phyloP scores from a whole-genome alignment of 139 green algal species.

The Chlorokybus atmophyticus region DNA sequence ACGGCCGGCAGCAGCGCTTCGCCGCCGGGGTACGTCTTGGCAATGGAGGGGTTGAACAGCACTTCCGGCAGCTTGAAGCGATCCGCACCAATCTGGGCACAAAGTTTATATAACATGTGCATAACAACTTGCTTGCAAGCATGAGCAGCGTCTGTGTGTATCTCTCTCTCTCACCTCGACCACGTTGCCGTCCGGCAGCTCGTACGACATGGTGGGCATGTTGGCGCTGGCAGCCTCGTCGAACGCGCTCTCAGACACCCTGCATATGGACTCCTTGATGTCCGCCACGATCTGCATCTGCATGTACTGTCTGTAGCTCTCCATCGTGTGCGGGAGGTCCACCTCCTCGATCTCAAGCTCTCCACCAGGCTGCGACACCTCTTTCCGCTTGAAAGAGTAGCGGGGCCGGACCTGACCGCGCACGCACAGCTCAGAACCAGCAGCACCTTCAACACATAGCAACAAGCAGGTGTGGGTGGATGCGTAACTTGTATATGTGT shows the following conservation, averaged over 20 bases:
- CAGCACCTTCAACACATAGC: background rate
- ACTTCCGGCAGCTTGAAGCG: constrained; percentile 69
- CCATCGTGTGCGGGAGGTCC: constrained; percentile 38
- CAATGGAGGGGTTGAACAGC: constrained; percentile 54
- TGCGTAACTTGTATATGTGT: background rate
- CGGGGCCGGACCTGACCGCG: constrained; percentile 45
- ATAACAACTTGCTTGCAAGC: too few relatives aligned
- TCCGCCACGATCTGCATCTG: constrained; percentile 45
- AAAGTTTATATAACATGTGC: too few relatives aligned
- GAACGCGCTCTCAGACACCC: constrained; percentile 58
- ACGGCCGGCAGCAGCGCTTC: too few relatives aligned
- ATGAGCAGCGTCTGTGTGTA: too few relatives aligned
- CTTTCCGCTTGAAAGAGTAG: constrained; percentile 57
- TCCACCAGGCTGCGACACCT: constrained; percentile 39
- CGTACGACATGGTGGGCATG: constrained; percentile 68
- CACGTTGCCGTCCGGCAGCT: constrained; percentile 53
- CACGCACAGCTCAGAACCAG: background rate
- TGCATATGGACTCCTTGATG: constrained; percentile 70
- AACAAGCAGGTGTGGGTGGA: background rate
- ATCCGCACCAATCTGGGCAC: constrained; percentile 63
- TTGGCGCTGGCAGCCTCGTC: constrained; percentile 51
- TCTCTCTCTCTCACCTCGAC: too few relatives aligned
- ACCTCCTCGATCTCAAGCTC: too few relatives aligned
- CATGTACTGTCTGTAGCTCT: constrained; percentile 37
- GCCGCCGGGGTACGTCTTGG: too few relatives aligned